Conservation (phyloP, 2,329 filamentous ascomycete species). For the Colletotrichum caudatum region DNA sequence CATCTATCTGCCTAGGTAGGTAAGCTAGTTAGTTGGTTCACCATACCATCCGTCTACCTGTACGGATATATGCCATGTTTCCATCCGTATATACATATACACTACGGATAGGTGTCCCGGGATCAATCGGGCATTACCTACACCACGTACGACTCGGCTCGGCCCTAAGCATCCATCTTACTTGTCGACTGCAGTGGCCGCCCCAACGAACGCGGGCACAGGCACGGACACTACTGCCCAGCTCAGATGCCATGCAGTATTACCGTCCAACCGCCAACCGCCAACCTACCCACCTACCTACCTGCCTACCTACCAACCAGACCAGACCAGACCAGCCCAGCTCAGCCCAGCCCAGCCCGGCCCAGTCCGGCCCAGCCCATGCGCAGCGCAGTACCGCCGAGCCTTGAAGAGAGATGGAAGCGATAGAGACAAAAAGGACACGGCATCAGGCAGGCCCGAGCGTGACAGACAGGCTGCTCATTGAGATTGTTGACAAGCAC, state of each 20-base stretch:
- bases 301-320: not conserved
- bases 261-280: not conserved
- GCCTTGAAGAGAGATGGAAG: not conserved
- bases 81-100: not conserved
- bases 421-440: not conserved
- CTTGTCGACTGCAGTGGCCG: not conserved
- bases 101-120: not conserved
- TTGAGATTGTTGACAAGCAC: constrained; percentile 13
- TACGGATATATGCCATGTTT: no score
- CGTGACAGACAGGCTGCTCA: not conserved
- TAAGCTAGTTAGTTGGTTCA: not conserved
- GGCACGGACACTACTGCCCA: not conserved
- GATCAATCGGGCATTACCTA: not conserved
- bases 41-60: not conserved
- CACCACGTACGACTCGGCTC: not conserved
- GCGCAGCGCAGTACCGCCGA: not conserved
- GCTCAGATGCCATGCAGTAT: not conserved
- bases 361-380: not conserved
- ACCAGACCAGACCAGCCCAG: not conserved
- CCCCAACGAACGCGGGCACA: not conserved
- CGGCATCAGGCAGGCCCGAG: not conserved
- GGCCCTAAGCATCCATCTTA: not conserved
- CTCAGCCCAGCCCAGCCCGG: not conserved
- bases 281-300: no score
- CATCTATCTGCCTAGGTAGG: not conserved